Evolutionary conservation across 768 basidiomycete genomes (phyloP), one percentile per base, ranked within the genome.

Genomic region (Macrolepiota fuliginosa): DNA sequence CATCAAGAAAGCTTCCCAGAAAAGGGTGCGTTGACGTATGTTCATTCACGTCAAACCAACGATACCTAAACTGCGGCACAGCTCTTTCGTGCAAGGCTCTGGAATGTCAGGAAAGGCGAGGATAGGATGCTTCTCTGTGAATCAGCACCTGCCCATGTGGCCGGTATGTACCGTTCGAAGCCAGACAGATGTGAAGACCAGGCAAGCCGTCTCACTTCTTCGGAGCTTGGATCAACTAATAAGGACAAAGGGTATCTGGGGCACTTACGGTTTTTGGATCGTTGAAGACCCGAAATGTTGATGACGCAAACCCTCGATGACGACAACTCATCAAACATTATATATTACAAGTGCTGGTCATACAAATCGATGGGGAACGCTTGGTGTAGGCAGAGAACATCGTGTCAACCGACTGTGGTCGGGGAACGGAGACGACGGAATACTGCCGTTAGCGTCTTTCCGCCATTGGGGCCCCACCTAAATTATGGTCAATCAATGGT

Each of bases 391-490:
- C 13, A 24, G 19, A 47, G 24, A 53, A 24, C 62, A 36, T 61
- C 42, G 60, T 62, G 13, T 56, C 51, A 62, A 13, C 66, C 64
- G 27, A 71, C 61, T 22, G 74, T 63, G 53, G 68, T 74, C 13
- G 87, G 88, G 25, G 88, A 88, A 24, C 86, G 80, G 50, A 90
- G 75, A 22, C 89, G 81, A 62, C 88, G 78, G 71, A 90, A 89
- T 11, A 90, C 76, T 15, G 81, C 81, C 77, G 83, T 87, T 37
- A 90, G 66, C 0, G 86, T 89, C 69, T 83, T 87, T 15, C 88
- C 89, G 7, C 88, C 89, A 62, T 89, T 87, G 0, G 81, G 66
- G 12, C 88, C 89, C 89, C 89, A 90, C 69, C 88, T 90, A 61
- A 47, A 63, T 27, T 42, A 25, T 54, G 59, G 52, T 49, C 58